Percentiles rank a stretch among this genome's conserved stretches.
Evolutionary conservation across 2,329 filamentous ascomycete genomes (phyloP).

Genomic region (Ilyonectria sp.): DNA sequence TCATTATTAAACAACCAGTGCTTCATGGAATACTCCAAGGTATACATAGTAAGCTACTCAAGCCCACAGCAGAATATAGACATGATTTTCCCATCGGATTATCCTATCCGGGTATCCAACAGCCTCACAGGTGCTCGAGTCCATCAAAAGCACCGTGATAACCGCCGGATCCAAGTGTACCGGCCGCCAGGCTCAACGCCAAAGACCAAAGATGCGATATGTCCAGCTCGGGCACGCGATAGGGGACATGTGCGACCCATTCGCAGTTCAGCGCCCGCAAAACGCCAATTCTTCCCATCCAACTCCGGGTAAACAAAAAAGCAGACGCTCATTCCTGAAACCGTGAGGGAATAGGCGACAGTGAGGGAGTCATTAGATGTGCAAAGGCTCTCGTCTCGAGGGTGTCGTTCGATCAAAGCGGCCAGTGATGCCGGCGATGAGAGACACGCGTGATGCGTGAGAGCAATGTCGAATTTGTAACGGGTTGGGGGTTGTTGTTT

Average conservation of each 20-base stretch:
- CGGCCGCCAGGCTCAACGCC: conserved; percentile 5
- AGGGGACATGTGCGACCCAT: not conserved
- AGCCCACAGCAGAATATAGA: not conserved
- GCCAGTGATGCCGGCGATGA: not conserved
- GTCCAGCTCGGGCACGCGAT: not conserved
- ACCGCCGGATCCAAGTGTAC: not conserved
- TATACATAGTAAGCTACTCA: not conserved
- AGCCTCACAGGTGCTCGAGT: not conserved
- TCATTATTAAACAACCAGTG: not conserved
- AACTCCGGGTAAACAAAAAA: conserved; percentile 24
- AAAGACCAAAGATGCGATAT: not conserved
- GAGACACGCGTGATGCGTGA: not conserved
- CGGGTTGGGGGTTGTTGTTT: not conserved
- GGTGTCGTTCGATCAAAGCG: not conserved
- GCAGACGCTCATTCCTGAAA: conserved; percentile 19
- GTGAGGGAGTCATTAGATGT: conserved; percentile 9
- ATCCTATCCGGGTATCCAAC: conserved; percentile 23
- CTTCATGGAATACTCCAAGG: not conserved
- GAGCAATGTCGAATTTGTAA: not conserved
- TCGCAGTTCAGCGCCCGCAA: conserved; percentile 4
- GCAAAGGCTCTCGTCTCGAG: not conserved
- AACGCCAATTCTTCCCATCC: conserved; percentile 18
- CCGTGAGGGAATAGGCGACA: not conserved
- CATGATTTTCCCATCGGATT: not conserved
- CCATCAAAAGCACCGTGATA: not conserved